These are phyloP conservation scores for Labyrinthula sp. DNA, from an alignment of 352 stramenopile genomes.

Conservation along the genomic window DNA sequence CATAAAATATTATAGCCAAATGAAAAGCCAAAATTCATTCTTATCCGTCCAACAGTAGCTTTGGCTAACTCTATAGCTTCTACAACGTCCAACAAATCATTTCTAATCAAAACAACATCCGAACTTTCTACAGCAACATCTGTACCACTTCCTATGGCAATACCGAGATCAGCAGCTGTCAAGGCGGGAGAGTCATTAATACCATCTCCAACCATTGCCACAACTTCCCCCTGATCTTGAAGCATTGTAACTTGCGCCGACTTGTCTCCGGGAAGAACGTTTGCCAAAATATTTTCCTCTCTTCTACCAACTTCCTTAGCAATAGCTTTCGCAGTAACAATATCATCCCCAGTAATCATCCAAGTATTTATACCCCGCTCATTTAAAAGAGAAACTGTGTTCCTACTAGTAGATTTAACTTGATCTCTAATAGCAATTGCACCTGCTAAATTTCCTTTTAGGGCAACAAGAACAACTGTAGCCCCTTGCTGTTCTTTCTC, in stretches of 20 bases:
- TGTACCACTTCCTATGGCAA: slow-evolving; percentile 85
- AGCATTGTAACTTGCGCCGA: slow-evolving; percentile 61
- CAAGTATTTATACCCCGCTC: slow-evolving; percentile 61
- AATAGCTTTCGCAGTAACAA: slow-evolving; percentile 56
- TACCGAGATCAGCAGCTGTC: slow-evolving; percentile 49
- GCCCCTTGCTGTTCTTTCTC: slow-evolving; percentile 45
- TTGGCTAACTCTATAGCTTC: slow-evolving; percentile 77
- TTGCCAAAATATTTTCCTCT: slow-evolving; percentile 53
- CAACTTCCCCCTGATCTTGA: slow-evolving; percentile 47
- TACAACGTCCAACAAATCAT: slow-evolving; percentile 66
- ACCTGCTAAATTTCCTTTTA: slow-evolving; percentile 53
- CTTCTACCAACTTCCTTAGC: slow-evolving; percentile 57
- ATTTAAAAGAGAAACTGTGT: slow-evolving; percentile 54
- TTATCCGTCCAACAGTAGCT: slow-evolving; percentile 82
- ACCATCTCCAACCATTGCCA: slow-evolving; percentile 83
- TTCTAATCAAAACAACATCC: slow-evolving; percentile 64
- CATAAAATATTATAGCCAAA: slow-evolving; percentile 91
- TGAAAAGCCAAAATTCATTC: slow-evolving; percentile 88
- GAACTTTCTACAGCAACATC: slow-evolving; percentile 91
- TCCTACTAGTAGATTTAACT: slow-evolving; percentile 48
- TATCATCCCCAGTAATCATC: slow-evolving; percentile 77
- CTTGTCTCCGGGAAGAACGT: slow-evolving; percentile 69
- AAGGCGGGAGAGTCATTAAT: slow-evolving; percentile 77
- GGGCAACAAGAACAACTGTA: slow-evolving; percentile 52
- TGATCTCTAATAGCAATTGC: slow-evolving; percentile 52